Conservation (phyloP, 768 basidiomycete genomes). For the Trametes sanguinea region DNA sequence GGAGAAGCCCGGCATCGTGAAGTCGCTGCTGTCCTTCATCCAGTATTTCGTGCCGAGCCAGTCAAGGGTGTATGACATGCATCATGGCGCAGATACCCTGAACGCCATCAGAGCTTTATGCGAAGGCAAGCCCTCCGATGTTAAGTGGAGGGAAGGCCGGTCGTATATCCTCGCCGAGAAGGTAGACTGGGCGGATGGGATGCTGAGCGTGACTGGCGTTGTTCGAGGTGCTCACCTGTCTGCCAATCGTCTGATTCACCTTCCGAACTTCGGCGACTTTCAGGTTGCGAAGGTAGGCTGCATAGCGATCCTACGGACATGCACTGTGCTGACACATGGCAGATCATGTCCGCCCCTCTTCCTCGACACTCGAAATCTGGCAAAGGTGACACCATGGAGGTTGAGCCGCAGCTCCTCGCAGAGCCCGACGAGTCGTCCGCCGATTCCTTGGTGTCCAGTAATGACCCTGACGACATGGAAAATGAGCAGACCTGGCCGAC, state of each 20-base stretch:
- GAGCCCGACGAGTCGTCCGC: constrained; percentile 64
- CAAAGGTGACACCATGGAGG: constrained; percentile 56
- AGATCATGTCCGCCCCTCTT: constrained; percentile 74
- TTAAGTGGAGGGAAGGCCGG: constrained; percentile 83
- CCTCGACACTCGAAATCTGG: constrained; percentile 41
- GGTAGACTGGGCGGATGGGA: constrained; percentile 61
- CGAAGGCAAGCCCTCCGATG: constrained; percentile 79
- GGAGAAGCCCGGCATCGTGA: constrained; percentile 66
- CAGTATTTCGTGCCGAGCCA: constrained; percentile 92
- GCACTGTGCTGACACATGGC: not conserved
- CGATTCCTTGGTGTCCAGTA: constrained; percentile 85
- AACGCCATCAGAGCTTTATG: constrained; percentile 77
- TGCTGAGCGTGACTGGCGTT: constrained; percentile 76
- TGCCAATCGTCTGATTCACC: constrained; percentile 82
- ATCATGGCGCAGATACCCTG: constrained; percentile 60
- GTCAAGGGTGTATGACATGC: constrained; percentile 72
- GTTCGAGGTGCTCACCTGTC: constrained; percentile 80
- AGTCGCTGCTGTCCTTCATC: constrained; percentile 91
- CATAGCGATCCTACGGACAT: not conserved
- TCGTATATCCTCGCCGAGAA: constrained; percentile 76
- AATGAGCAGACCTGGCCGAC: constrained; percentile 99
- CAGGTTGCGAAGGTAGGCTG: constrained; percentile 71
- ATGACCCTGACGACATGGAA: constrained; percentile 84
- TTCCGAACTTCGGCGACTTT: constrained; percentile 89
- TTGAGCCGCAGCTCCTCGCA: constrained; percentile 65